Base-by-base conservation (phyloP, 371 early-diverging fungal genomes). In the Sporodiniella umbellata region DNA sequence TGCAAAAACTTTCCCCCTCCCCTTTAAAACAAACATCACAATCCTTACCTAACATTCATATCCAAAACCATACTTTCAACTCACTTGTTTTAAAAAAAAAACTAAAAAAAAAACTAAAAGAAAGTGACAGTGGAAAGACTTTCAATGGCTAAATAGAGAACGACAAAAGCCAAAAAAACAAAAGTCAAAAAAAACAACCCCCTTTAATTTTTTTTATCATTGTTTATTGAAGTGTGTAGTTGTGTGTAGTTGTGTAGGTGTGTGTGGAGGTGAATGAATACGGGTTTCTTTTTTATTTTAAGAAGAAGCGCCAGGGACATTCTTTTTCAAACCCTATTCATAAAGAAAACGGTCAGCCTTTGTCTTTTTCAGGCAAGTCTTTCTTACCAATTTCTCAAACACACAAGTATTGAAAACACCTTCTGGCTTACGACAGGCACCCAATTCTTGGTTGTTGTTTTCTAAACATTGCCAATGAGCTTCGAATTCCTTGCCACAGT, bases 381-480 rank as follows among this genome's bases (percentile, higher is more conserved):
- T n/a, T n/a, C n/a, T 49, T 82, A 91, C 96, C 71, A 96, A 71
- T 60, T 92, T 87, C 37, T 83, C 84, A 54, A 95, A 94, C 23
- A 95, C 89, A 66, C 98, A 98, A 44, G 84, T 79, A 72, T 94
- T 96, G 59, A 94, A 88, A 6, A 66, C 75, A 45, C 75, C 64
- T 68, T 98, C 98, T 48, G 84, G 80, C 53, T 75, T 67, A 45
- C 98, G 86, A 78, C 96, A 96, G 35, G 75, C 73, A 56, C 76
- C 79, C 62, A 85, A 84, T 52, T 89, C 86, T 64, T 94, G 93
- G 70, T 98, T 96, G 68, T 89, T 83, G 58, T 75, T 75, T 62
- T 96, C 95, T 56, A 96, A 72, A 68, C 96, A 96, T 64, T 90
- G 79, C 92, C 94, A 98, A 69, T 98, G 96, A 37, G 80, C 78